Base-by-base conservation (phyloP, 1,139 yeast species). In the Pichia sp. region DNA sequence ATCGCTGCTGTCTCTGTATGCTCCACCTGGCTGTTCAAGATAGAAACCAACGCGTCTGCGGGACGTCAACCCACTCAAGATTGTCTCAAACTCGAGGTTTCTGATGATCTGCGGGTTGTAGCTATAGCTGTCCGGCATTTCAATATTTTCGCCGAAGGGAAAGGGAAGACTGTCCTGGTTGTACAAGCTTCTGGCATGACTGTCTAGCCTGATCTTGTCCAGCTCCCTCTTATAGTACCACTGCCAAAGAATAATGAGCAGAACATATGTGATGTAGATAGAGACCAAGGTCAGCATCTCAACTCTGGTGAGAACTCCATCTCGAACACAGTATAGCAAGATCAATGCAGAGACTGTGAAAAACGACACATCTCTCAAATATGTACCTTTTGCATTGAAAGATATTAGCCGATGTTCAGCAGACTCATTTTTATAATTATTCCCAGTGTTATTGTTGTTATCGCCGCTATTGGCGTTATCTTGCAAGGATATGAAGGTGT, bases 301-400 rank as follows among this genome's bases (percentile, higher is more conserved):
- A 61, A 71, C 56, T 4, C 74, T 60, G 14, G 75, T 72, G 17
- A 88, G 67, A 4, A 68, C 63, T 0, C 84, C 83, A 59, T 75
- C 77, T 1, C 72, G 57, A 4, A 84, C 67, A 27, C 79, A 71
- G 5, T 71, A 58, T 16, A 76, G 59, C 2, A 84, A 68, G 27
- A 82, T 63, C 1, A 71, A 46, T 5, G 79, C 66, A 0, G 87
- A 77, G 0, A 73, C 61, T 3, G 78, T 61, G 60, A 85, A 82
- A 67, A 84, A 84, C 1, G 67, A 58, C 2, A 77, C 61, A 62
- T 87, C 95, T 57, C 92, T 69, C 4, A 82, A 38, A 61, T 85
- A 85, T 14, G 67, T 65, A 7, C 63, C 55, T 55, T 63, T 66
- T 30, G 65, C 66, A 52, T 67, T 68, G 8, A 51, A 48, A 6